Percentiles rank a stretch among this genome's conserved stretches.
phyloP scores from a whole-genome alignment of 1,139 yeast species.

The Yamadazyma atmosphaerica region DNA sequence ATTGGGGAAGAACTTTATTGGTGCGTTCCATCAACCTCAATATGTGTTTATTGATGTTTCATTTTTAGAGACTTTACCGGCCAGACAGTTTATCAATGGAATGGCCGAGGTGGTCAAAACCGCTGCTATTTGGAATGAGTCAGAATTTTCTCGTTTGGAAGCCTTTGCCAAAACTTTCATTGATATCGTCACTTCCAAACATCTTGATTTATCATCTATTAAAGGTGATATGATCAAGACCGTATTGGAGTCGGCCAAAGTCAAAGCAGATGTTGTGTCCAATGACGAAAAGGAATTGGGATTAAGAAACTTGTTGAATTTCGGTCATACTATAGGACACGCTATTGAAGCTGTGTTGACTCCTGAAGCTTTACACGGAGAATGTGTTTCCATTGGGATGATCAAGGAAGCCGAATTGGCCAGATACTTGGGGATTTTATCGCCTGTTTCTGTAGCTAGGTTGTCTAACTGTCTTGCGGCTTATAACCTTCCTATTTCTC shows the following conservation, averaged over 20 bases:
- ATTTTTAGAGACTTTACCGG: constrained; percentile 85
- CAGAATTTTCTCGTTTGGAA: constrained; percentile 83
- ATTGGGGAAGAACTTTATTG: constrained; percentile 90
- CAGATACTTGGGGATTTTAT: constrained; percentile 81
- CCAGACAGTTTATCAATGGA: constrained; percentile 94
- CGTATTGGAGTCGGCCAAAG: constrained; percentile 82
- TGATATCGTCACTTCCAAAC: constrained; percentile 48
- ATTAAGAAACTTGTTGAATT: constrained; percentile 84
- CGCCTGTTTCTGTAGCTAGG: constrained; percentile 94
- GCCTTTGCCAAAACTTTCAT: constrained; percentile 68
- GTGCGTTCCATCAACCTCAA: constrained; percentile 97
- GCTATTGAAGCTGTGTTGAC: constrained; percentile 96
- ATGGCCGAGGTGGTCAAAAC: constrained; percentile 99
- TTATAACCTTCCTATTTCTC: constrained; percentile 80
- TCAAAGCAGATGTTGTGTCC: constrained; percentile 92
- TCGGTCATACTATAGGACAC: constrained; percentile 98
- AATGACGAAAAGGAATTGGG: constrained; percentile 96
- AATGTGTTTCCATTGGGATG: constrained; percentile 95
- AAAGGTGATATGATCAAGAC: constrained; percentile 73
- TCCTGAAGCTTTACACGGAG: constrained; percentile 96
- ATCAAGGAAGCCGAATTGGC: constrained; percentile 92
- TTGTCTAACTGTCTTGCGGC: constrained; percentile 78
- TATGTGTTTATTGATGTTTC: constrained; percentile 86
- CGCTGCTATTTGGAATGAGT: constrained; percentile 96
- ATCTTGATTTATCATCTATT: constrained; percentile 62